Evolutionary conservation across 2,329 filamentous ascomycete species (phyloP), one percentile per base, ranked within the genome.

Genomic region (Aspergillus floridensis): DNA sequence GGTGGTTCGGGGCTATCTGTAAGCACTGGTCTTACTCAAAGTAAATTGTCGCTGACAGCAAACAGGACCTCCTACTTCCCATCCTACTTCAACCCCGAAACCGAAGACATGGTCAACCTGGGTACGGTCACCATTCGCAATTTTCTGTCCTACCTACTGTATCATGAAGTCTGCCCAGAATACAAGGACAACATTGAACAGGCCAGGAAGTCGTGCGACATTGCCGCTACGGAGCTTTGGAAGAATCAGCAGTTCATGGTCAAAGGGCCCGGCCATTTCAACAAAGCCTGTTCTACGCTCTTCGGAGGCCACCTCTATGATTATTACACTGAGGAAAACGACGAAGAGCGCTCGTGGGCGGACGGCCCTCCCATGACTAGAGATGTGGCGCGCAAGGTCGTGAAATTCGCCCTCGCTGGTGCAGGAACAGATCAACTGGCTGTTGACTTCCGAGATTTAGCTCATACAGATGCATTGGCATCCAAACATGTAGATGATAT

Each of bases 101-200:
- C 76, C 4, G 71, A 80, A 16, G 71, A 77, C 0, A 75, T 82
- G 12, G 81, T 92, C 62, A 76, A 82, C n/a, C 74, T 82, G 6
- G 86, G 86, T 3, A 85, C 88, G 21, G 82, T 84, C 35, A 85
- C 96, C 0, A 81, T 97, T 46, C 85, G 86, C 60, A 96, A 95
- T 70, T 98, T 98, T 71, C 85, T 96, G 63, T 90, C 91, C 64
- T 99, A 97, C 66, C 80, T 98, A 0, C 80, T 93, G 10, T 85
- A 89, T 61, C 93, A 98, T 70, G 84, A 90, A 41, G 93, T 96
- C 16, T 96, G 92, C 68, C 88, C 90, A 0, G 95, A 98, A 72
- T 90, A 93, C 70, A 80, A 76, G 0, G 78, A 82, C 0, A 84
- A 93, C 63, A 81, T 98, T 59, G 76, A 84, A 16, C 78, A 81